A percentile compares a stretch with the other conserved stretches of the same genome.
phyloP scores from a whole-genome alignment of 345 rosid genomes.

The Camelina neglecta region DNA sequence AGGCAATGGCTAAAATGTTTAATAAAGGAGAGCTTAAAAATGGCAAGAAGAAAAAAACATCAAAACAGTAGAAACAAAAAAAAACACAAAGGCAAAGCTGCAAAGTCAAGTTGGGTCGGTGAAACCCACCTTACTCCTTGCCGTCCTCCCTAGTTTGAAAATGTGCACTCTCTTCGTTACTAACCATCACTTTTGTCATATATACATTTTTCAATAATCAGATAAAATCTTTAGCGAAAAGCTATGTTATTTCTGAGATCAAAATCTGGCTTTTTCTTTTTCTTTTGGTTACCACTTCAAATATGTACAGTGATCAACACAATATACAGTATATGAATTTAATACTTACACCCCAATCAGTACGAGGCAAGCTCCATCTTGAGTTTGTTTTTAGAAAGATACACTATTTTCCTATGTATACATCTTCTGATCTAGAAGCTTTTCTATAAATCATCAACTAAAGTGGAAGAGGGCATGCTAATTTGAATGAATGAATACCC shows the following conservation, averaged over 20 bases:
- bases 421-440: too few species aligned
- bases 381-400: background rate
- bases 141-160: slow-evolving; percentile 34
- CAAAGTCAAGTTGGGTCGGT: slow-evolving; percentile 48
- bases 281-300: background rate
- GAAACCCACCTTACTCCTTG: slow-evolving; percentile 26
- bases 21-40: background rate
- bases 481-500: slow-evolving; percentile 17
- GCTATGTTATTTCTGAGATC: background rate
- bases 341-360: background rate
- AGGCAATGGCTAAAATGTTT: background rate
- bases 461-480: slow-evolving; percentile 33
- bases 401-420: background rate
- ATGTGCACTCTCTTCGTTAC: slow-evolving; percentile 26
- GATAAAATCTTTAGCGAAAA: background rate
- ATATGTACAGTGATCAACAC: slow-evolving; percentile 12
- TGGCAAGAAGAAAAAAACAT: background rate
- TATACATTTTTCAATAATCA: background rate
- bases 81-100: slow-evolving; percentile 26
- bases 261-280: background rate
- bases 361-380: background rate
- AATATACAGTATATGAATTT: background rate
- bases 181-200: slow-evolving; percentile 7
- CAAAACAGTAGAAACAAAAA: background rate
- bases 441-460: too few species aligned